phyloP scores from a whole-genome alignment of 2,329 filamentous ascomycete species.

The Macrophomina phaseolina region DNA sequence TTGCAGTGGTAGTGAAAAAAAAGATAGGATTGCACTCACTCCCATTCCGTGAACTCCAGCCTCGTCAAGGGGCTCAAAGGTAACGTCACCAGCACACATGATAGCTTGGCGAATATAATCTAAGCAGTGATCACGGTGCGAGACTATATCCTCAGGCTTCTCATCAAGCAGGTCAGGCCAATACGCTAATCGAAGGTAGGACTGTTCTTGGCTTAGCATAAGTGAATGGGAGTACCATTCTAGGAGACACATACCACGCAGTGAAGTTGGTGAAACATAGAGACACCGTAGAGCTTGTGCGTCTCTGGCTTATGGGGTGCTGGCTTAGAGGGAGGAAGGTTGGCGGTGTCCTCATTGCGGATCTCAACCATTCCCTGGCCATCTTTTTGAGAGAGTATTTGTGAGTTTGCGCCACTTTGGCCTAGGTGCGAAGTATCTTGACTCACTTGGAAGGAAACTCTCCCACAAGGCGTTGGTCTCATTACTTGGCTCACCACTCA shows the following conservation, averaged over 20 bases:
- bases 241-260: slow-evolving; percentile 35
- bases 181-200: slow-evolving; percentile 39
- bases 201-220: too few relatives aligned
- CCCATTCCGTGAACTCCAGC: slow-evolving; percentile 11
- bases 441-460: neutral
- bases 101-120: slow-evolving; percentile 27
- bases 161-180: slow-evolving; percentile 29
- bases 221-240: too few relatives aligned
- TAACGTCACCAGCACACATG: slow-evolving; percentile 25
- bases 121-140: slow-evolving; percentile 24
- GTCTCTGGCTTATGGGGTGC: neutral
- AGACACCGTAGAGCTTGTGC: slow-evolving; percentile 26
- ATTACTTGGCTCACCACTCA: neutral
- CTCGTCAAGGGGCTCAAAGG: slow-evolving; percentile 12
- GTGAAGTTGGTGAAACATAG: slow-evolving; percentile 39
- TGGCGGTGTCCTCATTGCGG: neutral
- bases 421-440: too few relatives aligned
- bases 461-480: neutral
- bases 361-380: slow-evolving; percentile 1
- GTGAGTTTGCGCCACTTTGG: too few relatives aligned
- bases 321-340: neutral
- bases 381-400: too few relatives aligned
- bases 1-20: too few relatives aligned
- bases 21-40: neutral
- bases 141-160: neutral